phyloP scores from a whole-genome alignment of 371 early-diverging fungal species.

The Vavraia culicis region DNA sequence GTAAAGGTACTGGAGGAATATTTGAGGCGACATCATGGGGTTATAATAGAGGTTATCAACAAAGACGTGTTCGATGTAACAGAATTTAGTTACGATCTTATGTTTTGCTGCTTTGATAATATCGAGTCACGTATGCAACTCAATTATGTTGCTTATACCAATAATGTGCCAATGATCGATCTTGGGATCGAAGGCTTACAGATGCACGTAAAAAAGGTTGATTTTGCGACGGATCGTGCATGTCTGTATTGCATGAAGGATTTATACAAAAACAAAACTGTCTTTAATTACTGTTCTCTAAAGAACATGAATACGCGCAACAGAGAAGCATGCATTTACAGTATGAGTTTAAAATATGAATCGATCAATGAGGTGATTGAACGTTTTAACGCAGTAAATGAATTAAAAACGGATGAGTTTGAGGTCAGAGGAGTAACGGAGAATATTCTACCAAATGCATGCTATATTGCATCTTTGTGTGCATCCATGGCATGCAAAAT shows the following conservation, averaged over 20 bases:
- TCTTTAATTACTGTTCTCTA: conserved; percentile 7
- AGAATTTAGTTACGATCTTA: conserved; percentile 12
- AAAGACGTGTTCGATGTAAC: conserved; percentile 6
- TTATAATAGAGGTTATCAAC: not conserved
- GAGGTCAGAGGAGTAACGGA: conserved; percentile 11
- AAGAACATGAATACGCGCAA: not conserved
- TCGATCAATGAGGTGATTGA: conserved; percentile 7
- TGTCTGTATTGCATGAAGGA: conserved; percentile 37
- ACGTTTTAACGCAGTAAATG: conserved; percentile 12
- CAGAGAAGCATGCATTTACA: conserved; percentile 4
- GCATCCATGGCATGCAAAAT: conserved; percentile 15
- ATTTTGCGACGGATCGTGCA: not conserved
- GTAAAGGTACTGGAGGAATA: not conserved
- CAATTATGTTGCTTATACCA: conserved; percentile 24
- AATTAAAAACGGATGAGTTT: conserved; percentile 10
- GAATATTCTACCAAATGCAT: conserved; percentile 24
- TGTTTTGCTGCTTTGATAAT: conserved; percentile 31
- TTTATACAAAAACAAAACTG: conserved; percentile 11
- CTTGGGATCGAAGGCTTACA: conserved; percentile 24
- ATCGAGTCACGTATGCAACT: conserved; percentile 28
- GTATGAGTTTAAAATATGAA: conserved; percentile 8
- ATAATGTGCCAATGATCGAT: conserved; percentile 25
- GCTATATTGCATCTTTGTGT: conserved; percentile 35
- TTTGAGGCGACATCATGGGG: too few species aligned
- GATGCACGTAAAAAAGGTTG: conserved; percentile 24